These are phyloP conservation scores for Sporothrix dimorphospora DNA, from an alignment of 2,329 filamentous ascomycete genomes.

Conservation along the genomic window DNA sequence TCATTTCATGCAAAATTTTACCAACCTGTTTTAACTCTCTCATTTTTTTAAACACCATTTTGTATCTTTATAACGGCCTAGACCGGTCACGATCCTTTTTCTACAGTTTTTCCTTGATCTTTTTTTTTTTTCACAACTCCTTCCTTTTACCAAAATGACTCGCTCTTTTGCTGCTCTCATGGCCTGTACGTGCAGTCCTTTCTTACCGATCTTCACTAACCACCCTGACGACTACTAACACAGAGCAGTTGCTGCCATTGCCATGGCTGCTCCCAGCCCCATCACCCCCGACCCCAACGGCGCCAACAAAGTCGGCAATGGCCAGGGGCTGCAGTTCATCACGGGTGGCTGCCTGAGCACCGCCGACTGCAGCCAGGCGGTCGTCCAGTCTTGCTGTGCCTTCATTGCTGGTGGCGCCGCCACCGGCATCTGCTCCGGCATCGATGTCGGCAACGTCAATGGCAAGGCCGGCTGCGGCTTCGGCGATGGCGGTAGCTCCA, in stretches of 20 bases:
- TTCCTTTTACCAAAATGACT: constrained; percentile 25
- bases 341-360: constrained; percentile 39
- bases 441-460: constrained; percentile 33
- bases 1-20: constrained; percentile 8
- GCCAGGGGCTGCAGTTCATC: constrained; percentile 39
- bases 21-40: constrained; percentile 8
- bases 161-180: constrained; percentile 28
- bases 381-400: constrained; percentile 32
- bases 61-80: background rate
- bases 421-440: constrained; percentile 34
- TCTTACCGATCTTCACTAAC: background rate
- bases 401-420: constrained; percentile 30
- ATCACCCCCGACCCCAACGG: constrained; percentile 35
- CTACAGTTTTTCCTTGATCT: background rate
- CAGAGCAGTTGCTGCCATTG: constrained; percentile 29
- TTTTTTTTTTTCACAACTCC: background rate
- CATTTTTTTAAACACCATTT: background rate
- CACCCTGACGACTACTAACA: background rate
- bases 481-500: constrained; percentile 27
- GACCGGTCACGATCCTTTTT: background rate
- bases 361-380: constrained; percentile 37
- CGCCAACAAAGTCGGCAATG: constrained; percentile 37
- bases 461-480: constrained; percentile 36
- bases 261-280: constrained; percentile 32
- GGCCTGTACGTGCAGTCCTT: constrained; percentile 27